Evolutionary conservation across 345 rosid genomes (phyloP), one percentile per base, ranked within the genome.

Genomic region (Populus tremula): DNA sequence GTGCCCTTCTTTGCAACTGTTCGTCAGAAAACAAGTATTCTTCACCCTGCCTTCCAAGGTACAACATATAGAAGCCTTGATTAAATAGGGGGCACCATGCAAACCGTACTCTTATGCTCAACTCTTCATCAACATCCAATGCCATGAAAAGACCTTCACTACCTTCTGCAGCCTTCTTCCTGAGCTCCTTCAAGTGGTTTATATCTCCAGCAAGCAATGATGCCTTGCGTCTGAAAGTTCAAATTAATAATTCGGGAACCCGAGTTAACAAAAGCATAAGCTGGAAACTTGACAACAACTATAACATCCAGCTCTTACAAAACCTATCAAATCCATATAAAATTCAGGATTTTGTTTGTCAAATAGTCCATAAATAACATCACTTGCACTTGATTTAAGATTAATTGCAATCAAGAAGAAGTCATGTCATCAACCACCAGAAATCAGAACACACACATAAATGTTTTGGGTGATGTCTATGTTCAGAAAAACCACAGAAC

Each of bases 121-220:
- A 91, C 89, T 77, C 87, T 66, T 88, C 90, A 61, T 90, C 91
- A 1, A 78, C 64, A 45, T 87, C 91, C 75, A 77, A 41, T 63
- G 96, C 93, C 74, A 90, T 68, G 75, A 88, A 80, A 79, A 67
- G 80, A 53, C 89, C 92, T 79, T 77, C 66, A 70, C 83, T 78
- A 16, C 87, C 82, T 81, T 87, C 91, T 10, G 38, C 62, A 8
- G 92, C 87, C 45, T 18, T 80, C 79, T 77, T 86, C 80, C 90
- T 81, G 45, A 88, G 88, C 74, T 82, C 90, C 74, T 86, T 87
- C 76, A 87, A 84, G 75, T 90, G 83, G 62, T 41, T 74, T 39
- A 85, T 80, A 18, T 90, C 93, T 84, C 85, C 88, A 65, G 86
- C 91, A 70, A 91, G 91, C 84, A 91, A 84, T 67, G 93, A 82